Evolutionary conservation across 371 early-diverging fungal genomes (phyloP).

Genomic region (Choanephora cucurbitarum): DNA sequence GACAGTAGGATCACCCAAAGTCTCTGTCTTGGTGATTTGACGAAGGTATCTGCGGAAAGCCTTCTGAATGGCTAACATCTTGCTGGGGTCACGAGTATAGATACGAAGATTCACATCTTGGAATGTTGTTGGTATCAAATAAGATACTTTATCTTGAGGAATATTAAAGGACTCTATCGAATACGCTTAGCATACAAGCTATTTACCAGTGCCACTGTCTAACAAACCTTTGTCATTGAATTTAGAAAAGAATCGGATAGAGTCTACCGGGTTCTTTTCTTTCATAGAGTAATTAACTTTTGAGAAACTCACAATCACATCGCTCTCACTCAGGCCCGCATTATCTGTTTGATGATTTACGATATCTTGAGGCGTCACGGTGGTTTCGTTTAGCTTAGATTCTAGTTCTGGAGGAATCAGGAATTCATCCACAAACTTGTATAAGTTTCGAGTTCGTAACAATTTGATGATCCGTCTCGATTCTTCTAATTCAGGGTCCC

Average conservation of each 20-base stretch:
- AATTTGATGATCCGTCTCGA: constrained; percentile 74
- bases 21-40: constrained; percentile 4
- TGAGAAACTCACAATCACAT: constrained; percentile 75
- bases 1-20: constrained; percentile 2
- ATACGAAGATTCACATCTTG: constrained; percentile 73
- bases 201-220: not conserved
- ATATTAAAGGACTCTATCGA: constrained; percentile 62
- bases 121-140: constrained; percentile 71
- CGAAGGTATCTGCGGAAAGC: constrained; percentile 51
- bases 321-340: constrained; percentile 57
- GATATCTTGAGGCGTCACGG: constrained; percentile 59
- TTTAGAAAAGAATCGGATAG: constrained; percentile 80
- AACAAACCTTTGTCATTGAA: constrained; percentile 52
- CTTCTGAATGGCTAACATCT: constrained; percentile 58
- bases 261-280: constrained; percentile 84
- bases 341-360: constrained; percentile 57
- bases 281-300: constrained; percentile 84
- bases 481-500: constrained; percentile 56
- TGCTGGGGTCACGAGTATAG: constrained; percentile 62
- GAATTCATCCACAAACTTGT: constrained; percentile 87
- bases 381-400: constrained; percentile 48
- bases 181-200: not conserved
- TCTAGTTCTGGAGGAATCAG: constrained; percentile 67
- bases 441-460: constrained; percentile 76
- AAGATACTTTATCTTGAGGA: constrained; percentile 69